These are phyloP conservation scores for Sporobolomyces phaffii DNA, from an alignment of 768 basidiomycete species.

Conservation along the genomic window DNA sequence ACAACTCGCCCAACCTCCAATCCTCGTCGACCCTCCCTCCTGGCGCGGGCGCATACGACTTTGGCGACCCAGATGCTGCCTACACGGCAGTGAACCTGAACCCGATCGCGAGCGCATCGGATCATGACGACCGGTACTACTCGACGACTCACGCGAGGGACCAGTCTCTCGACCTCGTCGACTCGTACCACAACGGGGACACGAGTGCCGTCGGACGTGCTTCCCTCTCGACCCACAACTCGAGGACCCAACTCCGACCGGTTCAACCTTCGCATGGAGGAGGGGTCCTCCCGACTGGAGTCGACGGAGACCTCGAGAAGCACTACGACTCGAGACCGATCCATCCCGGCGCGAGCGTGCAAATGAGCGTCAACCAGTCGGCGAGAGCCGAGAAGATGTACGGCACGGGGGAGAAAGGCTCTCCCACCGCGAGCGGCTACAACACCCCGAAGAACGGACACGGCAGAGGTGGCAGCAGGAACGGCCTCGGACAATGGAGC, in stretches of 20 bases:
- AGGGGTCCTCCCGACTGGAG: conserved; percentile 2
- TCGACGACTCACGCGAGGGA: neutral
- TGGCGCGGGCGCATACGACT: neutral
- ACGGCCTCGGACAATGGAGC: conserved; percentile 33
- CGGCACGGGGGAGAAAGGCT: conserved; percentile 16
- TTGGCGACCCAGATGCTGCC: conserved; percentile 6
- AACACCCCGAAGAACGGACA: conserved; percentile 11
- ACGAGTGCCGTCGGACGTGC: too few relatives aligned
- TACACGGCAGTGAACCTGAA: conserved; percentile 28
- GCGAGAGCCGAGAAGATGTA: conserved; percentile 23
- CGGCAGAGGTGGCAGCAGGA: neutral
- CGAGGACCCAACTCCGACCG: conserved; percentile 19
- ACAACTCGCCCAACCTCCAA: conserved; percentile 19
- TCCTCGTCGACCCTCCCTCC: neutral
- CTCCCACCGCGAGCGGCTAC: conserved; percentile 6
- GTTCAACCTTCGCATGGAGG: neutral
- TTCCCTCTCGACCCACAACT: conserved; percentile 29
- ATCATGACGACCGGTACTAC: neutral
- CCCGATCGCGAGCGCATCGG: neutral
- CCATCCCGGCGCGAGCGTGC: conserved; percentile 16
- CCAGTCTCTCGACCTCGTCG: conserved; percentile 18
- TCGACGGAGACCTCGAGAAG: conserved; percentile 16
- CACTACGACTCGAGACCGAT: conserved; percentile 18
- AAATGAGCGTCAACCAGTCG: conserved; percentile 9
- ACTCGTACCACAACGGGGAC: neutral